Evolutionary conservation across 148 eudicot genomes (phyloP).

Genomic region (Amaranthus palmeri): DNA sequence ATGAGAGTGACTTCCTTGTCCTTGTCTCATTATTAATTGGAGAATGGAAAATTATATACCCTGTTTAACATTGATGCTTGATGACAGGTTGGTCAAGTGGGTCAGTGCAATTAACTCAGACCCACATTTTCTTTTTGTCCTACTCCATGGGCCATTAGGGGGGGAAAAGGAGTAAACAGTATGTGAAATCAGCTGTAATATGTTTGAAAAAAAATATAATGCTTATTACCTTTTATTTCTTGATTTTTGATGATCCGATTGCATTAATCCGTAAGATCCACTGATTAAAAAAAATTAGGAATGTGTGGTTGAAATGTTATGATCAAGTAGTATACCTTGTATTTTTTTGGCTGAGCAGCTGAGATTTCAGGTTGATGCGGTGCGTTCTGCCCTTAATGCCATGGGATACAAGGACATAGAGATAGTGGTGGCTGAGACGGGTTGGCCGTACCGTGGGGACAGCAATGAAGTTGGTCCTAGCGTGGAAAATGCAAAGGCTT

Average conservation of each 20-base stretch:
- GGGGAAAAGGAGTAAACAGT: neutral
- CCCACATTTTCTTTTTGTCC: conserved; percentile 8
- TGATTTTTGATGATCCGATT: neutral
- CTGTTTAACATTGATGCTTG: conserved; percentile 6
- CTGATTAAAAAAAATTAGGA: neutral
- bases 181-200: neutral
- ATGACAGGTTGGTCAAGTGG: conserved; percentile 24
- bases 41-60: neutral
- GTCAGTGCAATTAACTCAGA: conserved; percentile 3
- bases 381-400: conserved; percentile 60
- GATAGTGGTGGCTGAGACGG: conserved; percentile 87
- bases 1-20: conserved; percentile 6
- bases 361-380: conserved; percentile 64
- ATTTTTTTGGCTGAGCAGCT: neutral
- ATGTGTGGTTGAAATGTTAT: too few relatives aligned
- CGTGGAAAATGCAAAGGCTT: conserved; percentile 73
- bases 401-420: conserved; percentile 72
- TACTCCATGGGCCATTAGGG: neutral
- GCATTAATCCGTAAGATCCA: neutral
- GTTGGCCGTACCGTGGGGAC: conserved; percentile 89
- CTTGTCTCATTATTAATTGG: neutral
- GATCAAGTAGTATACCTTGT: too few relatives aligned
- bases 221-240: too few relatives aligned
- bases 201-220: neutral
- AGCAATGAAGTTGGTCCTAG: conserved; percentile 69